Conservation (phyloP, 2,329 filamentous ascomycete genomes). For the Biscogniauxia sp. region DNA sequence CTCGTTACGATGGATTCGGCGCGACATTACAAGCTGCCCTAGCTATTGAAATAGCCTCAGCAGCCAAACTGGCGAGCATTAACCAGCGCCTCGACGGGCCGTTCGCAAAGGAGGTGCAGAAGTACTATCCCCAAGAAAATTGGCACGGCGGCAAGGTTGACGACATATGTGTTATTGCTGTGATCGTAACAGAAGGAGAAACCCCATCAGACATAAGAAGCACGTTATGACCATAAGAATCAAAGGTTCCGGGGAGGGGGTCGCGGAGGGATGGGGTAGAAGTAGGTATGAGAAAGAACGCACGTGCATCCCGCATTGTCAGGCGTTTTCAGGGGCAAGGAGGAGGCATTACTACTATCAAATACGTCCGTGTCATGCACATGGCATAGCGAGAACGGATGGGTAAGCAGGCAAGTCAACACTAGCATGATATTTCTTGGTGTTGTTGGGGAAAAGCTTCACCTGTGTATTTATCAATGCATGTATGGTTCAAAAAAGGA, state of each 20-base stretch:
- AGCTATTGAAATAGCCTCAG: constrained; percentile 73
- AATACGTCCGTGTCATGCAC: not conserved
- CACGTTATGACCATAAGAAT: constrained; percentile 22
- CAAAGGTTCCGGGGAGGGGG: not conserved
- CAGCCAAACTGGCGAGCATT: constrained; percentile 81
- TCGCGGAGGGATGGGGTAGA: not conserved
- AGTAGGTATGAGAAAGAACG: constrained; percentile 8
- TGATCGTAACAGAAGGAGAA: constrained; percentile 68
- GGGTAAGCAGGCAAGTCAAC: not conserved
- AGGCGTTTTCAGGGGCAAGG: constrained; percentile 20
- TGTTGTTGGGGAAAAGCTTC: not conserved
- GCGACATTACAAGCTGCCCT: constrained; percentile 72
- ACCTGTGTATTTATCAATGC: not conserved
- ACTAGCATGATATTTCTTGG: not conserved
- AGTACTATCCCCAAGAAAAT: constrained; percentile 78
- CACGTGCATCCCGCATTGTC: constrained; percentile 18
- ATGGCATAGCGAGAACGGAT: not conserved
- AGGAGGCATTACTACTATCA: constrained; percentile 2
- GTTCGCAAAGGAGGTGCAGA: constrained; percentile 92
- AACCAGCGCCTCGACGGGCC: constrained; percentile 83
- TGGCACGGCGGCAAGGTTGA: constrained; percentile 94
- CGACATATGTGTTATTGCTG: constrained; percentile 86
- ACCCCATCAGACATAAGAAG: constrained; percentile 22
- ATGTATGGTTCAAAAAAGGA: not conserved
- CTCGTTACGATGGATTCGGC: constrained; percentile 17